A percentile compares a stretch with the other conserved stretches of the same genome.
These are phyloP conservation scores for Magnusiomyces magnusii DNA, from an alignment of 1,139 yeast species.

Conservation along the genomic window DNA sequence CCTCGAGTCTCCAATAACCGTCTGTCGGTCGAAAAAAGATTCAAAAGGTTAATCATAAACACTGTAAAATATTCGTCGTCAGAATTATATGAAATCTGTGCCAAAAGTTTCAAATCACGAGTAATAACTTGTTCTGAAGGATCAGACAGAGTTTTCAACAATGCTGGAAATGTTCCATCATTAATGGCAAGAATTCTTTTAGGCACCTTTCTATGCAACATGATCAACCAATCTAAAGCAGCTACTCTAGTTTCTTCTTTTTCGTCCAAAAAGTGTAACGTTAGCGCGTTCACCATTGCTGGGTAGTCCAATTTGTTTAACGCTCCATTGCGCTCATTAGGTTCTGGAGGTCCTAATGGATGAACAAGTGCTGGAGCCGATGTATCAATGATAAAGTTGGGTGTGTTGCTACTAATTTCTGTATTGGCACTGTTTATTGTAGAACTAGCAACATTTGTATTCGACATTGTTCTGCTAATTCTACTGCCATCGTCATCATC, in stretches of 20 bases:
- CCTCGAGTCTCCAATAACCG: constrained; percentile 63
- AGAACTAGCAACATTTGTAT: constrained; percentile 9
- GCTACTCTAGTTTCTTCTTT: constrained; percentile 80
- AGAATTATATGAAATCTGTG: constrained; percentile 69
- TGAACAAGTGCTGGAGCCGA: background rate
- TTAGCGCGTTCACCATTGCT: constrained; percentile 52
- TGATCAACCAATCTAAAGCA: constrained; percentile 83
- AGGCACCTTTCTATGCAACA: constrained; percentile 71
- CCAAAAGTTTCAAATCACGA: constrained; percentile 65
- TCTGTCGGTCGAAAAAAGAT: constrained; percentile 60
- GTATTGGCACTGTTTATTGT: background rate
- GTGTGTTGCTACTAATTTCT: background rate
- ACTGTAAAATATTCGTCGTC: constrained; percentile 71
- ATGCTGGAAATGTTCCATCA: constrained; percentile 65
- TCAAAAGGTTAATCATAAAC: constrained; percentile 65
- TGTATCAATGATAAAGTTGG: background rate
- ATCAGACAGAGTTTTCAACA: constrained; percentile 75
- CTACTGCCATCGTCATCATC: background rate
- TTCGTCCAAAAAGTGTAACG: constrained; percentile 54
- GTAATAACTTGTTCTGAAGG: constrained; percentile 81
- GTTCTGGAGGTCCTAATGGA: background rate
- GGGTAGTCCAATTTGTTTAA: constrained; percentile 42
- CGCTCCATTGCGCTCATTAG: background rate
- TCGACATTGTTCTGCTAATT: constrained; percentile 2
- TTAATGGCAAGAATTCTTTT: constrained; percentile 47